These are phyloP conservation scores for Alternaria sp. DNA, from an alignment of 2,329 filamentous ascomycete genomes.

Conservation along the genomic window DNA sequence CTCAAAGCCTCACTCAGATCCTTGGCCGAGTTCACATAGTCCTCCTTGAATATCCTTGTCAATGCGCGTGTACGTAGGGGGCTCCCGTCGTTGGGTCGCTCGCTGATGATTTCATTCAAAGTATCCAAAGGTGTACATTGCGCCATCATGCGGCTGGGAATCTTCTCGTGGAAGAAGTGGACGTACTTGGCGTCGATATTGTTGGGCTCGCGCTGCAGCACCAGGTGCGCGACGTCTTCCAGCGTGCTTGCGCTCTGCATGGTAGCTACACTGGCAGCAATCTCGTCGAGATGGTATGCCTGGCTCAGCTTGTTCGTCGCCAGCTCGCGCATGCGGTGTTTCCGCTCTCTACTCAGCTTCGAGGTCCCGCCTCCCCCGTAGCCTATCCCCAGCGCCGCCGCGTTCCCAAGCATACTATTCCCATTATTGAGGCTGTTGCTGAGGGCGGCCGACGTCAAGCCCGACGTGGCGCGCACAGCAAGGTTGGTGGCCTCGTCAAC, in stretches of 20 bases:
- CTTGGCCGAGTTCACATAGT: conserved; percentile 72
- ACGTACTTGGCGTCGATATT: conserved; percentile 83
- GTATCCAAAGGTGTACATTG: conserved; percentile 74
- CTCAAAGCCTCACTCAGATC: conserved; percentile 75
- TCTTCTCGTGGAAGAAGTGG: conserved; percentile 94
- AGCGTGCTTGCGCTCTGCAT: conserved; percentile 83
- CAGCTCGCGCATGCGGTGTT: conserved; percentile 81
- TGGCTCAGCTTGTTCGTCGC: conserved; percentile 79
- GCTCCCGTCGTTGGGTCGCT: conserved; percentile 70
- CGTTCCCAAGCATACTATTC: conserved; percentile 61
- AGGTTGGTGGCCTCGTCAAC: conserved; percentile 84
- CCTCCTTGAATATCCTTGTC: conserved; percentile 78
- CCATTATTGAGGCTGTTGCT: conserved; percentile 63
- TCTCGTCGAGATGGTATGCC: conserved; percentile 84
- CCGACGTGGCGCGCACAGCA: conserved; percentile 79
- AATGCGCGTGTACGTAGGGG: conserved; percentile 77
- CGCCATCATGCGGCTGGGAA: conserved; percentile 76
- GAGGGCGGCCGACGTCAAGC: conserved; percentile 71
- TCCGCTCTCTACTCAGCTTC: conserved; percentile 78
- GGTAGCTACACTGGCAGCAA: conserved; percentile 81
- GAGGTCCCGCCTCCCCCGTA: conserved; percentile 64
- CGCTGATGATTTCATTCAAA: conserved; percentile 72
- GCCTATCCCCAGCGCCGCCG: conserved; percentile 66
- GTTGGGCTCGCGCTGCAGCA: conserved; percentile 73
- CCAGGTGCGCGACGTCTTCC: conserved; percentile 77